Percentiles rank a stretch among this genome's conserved stretches.
These are phyloP conservation scores for Aspergillus conjunctus DNA, from an alignment of 495 filamentous ascomycete species.

Conservation along the genomic window DNA sequence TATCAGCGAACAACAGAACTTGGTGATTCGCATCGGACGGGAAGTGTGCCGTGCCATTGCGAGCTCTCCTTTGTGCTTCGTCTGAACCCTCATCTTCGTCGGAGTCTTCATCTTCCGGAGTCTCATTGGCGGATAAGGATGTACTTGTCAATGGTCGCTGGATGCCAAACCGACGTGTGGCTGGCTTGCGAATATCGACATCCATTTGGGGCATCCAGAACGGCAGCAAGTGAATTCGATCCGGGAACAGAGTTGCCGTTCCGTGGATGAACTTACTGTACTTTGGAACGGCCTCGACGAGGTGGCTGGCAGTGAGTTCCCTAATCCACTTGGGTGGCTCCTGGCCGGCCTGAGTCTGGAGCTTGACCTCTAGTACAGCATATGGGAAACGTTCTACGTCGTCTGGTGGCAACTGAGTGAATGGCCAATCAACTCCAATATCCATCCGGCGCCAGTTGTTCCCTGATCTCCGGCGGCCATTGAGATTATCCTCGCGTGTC, in stretches of 20 bases:
- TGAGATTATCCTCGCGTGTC: slow-evolving; percentile 92
- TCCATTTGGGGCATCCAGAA: slow-evolving; percentile 99
- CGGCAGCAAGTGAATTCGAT: slow-evolving; percentile 84
- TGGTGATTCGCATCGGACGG: slow-evolving; percentile 11
- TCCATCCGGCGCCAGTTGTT: slow-evolving; percentile 97
- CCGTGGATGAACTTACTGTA: slow-evolving; percentile 99
- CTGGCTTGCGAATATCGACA: slow-evolving; percentile 93
- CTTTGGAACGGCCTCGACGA: slow-evolving; percentile 97
- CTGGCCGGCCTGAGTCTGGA: slow-evolving; percentile 96
- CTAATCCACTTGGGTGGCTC: slow-evolving; percentile 96
- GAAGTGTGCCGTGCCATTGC: not conserved
- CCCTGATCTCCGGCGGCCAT: slow-evolving; percentile 73
- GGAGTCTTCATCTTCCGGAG: slow-evolving; percentile 62
- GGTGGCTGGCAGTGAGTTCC: slow-evolving; percentile 85
- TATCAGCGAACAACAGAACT: slow-evolving; percentile 36
- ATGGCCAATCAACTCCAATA: slow-evolving; percentile 95
- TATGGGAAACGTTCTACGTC: slow-evolving; percentile 95
- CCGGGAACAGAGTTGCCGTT: slow-evolving; percentile 80
- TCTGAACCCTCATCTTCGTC: slow-evolving; percentile 60
- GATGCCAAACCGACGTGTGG: slow-evolving; percentile 84
- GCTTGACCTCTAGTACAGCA: slow-evolving; percentile 93
- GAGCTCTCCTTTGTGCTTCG: slow-evolving; percentile 28
- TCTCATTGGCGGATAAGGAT: slow-evolving; percentile 71
- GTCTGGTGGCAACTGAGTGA: slow-evolving; percentile 79
- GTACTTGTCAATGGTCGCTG: slow-evolving; percentile 72